Percentiles rank a stretch among this genome's conserved stretches.
Evolutionary conservation across 371 early-diverging fungal genomes (phyloP).

Genomic region (Rhizomucor miehei): DNA sequence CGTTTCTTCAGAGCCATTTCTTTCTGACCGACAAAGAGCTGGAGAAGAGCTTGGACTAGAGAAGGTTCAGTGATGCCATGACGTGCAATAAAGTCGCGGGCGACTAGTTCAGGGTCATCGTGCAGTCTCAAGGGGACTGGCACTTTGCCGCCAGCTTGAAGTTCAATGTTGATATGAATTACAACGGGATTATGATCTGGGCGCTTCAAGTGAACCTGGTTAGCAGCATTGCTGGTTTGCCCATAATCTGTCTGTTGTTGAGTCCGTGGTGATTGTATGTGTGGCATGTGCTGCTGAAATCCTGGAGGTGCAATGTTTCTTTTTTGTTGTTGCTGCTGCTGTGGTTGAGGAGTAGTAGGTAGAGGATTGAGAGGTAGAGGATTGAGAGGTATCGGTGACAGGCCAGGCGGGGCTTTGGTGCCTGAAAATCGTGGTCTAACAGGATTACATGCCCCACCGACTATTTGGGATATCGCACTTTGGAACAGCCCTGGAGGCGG

Average conservation of each 20-base stretch:
- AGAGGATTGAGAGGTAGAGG: slow-evolving; percentile 4
- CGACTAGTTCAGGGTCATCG: slow-evolving; percentile 16
- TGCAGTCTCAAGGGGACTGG: slow-evolving; percentile 11
- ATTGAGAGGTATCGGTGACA: slow-evolving; percentile 13
- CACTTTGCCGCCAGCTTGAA: slow-evolving; percentile 9
- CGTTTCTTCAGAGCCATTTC: slow-evolving; percentile 12
- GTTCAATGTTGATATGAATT: slow-evolving; percentile 18
- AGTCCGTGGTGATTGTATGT: not conserved
- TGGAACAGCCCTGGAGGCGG: slow-evolving; percentile 15
- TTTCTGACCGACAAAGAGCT: slow-evolving; percentile 12
- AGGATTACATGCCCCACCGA: not conserved
- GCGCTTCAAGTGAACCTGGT: no score
- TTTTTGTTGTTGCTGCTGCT: slow-evolving; percentile 2
- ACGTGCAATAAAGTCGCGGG: slow-evolving; percentile 6
- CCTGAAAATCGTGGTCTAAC: not conserved
- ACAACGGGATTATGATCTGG: slow-evolving; percentile 11
- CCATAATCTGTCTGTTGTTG: not conserved
- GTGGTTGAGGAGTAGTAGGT: not conserved
- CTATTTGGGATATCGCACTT: slow-evolving; percentile 5
- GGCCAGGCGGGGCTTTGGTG: slow-evolving; percentile 7
- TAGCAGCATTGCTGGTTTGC: no score
- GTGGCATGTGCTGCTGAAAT: not conserved
- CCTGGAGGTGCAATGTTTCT: not conserved
- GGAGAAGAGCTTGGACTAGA: slow-evolving; percentile 4
- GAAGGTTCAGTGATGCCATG: slow-evolving; percentile 7